These are phyloP conservation scores for Coleophoma eucalyptorum DNA, from an alignment of 2,329 filamentous ascomycete genomes.

Conservation along the genomic window DNA sequence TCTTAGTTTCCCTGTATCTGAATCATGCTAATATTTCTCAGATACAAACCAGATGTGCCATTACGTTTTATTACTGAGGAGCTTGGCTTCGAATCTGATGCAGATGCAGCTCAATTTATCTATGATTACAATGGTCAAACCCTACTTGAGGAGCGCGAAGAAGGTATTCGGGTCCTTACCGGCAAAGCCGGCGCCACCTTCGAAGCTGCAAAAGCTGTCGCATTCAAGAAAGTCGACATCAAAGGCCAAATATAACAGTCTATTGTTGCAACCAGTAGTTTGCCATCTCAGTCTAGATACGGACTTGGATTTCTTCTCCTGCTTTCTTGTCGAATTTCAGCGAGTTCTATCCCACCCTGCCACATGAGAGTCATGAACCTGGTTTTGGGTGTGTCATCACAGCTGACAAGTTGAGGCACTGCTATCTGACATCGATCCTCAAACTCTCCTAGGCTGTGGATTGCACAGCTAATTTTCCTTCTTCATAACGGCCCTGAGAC, in stretches of 20 bases:
- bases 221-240: conserved; percentile 89
- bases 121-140: conserved; percentile 73
- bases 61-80: conserved; percentile 93
- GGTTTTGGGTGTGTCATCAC: not conserved
- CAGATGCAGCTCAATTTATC: conserved; percentile 87
- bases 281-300: not conserved
- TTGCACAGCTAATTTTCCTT: not conserved
- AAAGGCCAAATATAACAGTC: conserved; percentile 79
- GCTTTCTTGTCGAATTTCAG: conserved; percentile 1
- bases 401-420: not conserved
- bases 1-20: not conserved
- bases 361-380: not conserved
- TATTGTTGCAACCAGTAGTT: not conserved
- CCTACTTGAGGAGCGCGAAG: conserved; percentile 72
- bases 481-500: not conserved
- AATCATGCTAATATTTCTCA: conserved; percentile 48
- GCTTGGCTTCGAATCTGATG: conserved; percentile 90
- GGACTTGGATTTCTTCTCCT: conserved; percentile 1
- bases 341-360: not conserved
- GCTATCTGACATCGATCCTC: no score
- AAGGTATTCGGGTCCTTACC: conserved; percentile 69
- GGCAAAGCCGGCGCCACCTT: conserved; percentile 72
- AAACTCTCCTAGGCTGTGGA: no score
- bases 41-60: conserved; percentile 88
- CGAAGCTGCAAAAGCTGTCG: conserved; percentile 66